These are phyloP conservation scores for Penicillium canescens DNA, from an alignment of 495 filamentous ascomycete species.

Conservation along the genomic window DNA sequence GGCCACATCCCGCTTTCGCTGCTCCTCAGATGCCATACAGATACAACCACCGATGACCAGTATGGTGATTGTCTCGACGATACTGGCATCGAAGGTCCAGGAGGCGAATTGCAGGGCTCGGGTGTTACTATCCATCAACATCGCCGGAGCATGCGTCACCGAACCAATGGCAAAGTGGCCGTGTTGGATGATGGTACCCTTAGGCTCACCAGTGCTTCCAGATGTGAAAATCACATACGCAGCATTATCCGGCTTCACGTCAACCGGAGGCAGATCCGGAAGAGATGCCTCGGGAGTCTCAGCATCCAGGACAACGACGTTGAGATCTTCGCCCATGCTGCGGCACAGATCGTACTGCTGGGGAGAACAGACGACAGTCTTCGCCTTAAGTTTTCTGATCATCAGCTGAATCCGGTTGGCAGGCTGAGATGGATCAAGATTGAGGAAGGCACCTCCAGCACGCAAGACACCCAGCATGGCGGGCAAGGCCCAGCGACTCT, in stretches of 20 bases:
- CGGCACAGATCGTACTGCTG: slow-evolving; percentile 9
- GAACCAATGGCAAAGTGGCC: slow-evolving; percentile 18
- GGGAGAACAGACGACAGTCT: slow-evolving; percentile 26
- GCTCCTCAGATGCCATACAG: slow-evolving; percentile 42
- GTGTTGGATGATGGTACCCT: slow-evolving; percentile 35
- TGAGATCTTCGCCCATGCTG: slow-evolving; percentile 8
- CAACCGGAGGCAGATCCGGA: neutral
- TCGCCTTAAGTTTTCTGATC: slow-evolving; percentile 35
- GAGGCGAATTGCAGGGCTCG: slow-evolving; percentile 46
- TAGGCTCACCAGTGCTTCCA: slow-evolving; percentile 38
- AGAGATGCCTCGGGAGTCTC: neutral
- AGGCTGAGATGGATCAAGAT: slow-evolving; percentile 50
- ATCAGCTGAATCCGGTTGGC: slow-evolving; percentile 47
- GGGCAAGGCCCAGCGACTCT: slow-evolving; percentile 42
- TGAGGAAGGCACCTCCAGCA: slow-evolving; percentile 34
- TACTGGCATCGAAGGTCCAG: slow-evolving; percentile 42
- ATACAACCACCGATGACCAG: slow-evolving; percentile 41
- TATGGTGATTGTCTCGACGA: slow-evolving; percentile 41
- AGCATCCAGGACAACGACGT: slow-evolving; percentile 9
- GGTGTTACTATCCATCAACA: slow-evolving; percentile 33
- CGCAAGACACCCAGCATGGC: slow-evolving; percentile 44
- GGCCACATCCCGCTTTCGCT: slow-evolving; percentile 34
- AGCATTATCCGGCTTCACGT: slow-evolving; percentile 13
- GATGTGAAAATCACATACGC: slow-evolving; percentile 39
- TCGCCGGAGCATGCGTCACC: slow-evolving; percentile 20